phyloP scores from a whole-genome alignment of 2,329 filamentous ascomycete genomes.

The Ceratocystiopsis sp. region DNA sequence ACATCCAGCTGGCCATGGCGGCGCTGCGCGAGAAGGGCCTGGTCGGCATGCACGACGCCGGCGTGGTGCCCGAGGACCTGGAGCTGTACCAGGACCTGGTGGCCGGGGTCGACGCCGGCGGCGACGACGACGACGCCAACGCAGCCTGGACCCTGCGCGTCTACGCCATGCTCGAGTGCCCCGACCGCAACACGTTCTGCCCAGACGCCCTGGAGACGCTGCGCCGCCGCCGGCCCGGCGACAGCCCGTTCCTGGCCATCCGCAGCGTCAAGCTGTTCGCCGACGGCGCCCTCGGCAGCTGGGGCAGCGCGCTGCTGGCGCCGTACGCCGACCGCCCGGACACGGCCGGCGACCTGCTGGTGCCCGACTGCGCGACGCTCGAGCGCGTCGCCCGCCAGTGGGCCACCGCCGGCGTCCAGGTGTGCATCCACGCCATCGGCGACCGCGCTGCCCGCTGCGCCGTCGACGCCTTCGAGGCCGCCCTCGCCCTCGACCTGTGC shows the following conservation, averaged over 20 bases:
- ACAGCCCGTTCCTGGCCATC: slow-evolving; percentile 35
- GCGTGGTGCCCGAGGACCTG: slow-evolving; percentile 37
- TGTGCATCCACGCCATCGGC: slow-evolving; percentile 58
- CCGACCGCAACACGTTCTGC: slow-evolving; percentile 46
- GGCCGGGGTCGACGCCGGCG: background rate
- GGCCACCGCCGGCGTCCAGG: slow-evolving; percentile 45
- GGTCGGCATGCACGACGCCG: slow-evolving; percentile 53
- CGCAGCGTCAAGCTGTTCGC: slow-evolving; percentile 54
- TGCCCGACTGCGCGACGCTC: slow-evolving; percentile 34
- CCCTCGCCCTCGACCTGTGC: slow-evolving; percentile 33
- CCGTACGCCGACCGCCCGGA: slow-evolving; percentile 48
- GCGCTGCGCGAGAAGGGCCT: slow-evolving; percentile 47
- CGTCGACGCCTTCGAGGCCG: slow-evolving; percentile 42
- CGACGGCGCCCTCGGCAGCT: slow-evolving; percentile 52
- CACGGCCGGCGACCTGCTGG: slow-evolving; percentile 23
- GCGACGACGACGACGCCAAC: slow-evolving; percentile 20
- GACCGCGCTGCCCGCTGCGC: slow-evolving; percentile 50
- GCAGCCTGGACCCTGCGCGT: slow-evolving; percentile 44
- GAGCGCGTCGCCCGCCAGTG: slow-evolving; percentile 45
- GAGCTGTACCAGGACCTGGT: slow-evolving; percentile 36
- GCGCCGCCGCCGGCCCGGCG: slow-evolving; percentile 11
- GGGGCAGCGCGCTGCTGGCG: slow-evolving; percentile 56
- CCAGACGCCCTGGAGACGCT: slow-evolving; percentile 29
- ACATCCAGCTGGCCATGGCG: slow-evolving; percentile 41
- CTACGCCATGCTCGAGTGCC: slow-evolving; percentile 53